phyloP scores from a whole-genome alignment of 768 basidiomycete species.

The Mycena polygramma region DNA sequence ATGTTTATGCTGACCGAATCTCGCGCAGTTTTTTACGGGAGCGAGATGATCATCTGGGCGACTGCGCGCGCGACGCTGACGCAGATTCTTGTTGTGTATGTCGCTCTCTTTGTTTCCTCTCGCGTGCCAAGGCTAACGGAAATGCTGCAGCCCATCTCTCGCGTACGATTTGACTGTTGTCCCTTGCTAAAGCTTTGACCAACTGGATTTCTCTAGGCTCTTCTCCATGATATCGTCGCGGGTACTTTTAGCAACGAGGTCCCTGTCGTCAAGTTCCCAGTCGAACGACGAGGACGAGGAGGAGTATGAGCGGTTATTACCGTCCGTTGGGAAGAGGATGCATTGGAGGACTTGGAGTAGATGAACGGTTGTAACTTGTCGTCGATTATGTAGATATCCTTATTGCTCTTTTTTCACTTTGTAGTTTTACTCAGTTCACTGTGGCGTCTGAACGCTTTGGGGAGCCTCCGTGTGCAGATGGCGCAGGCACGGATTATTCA shows the following conservation, averaged over 20 bases:
- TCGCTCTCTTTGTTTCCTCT: background rate
- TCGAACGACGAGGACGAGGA: conserved; percentile 2
- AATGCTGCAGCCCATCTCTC: conserved; percentile 7
- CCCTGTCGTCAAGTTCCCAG: background rate
- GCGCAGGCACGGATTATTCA: no score
- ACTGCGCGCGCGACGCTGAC: conserved; percentile 1
- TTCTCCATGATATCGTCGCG: conserved; percentile 18
- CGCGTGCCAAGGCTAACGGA: background rate
- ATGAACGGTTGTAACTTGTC: background rate
- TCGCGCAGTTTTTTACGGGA: conserved; percentile 23
- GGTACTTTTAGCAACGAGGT: background rate
- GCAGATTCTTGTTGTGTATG: conserved; percentile 21
- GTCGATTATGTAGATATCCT: no score
- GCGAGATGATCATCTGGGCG: conserved; percentile 23
- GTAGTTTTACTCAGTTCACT: no score
- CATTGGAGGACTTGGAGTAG: background rate
- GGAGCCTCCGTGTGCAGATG: no score
- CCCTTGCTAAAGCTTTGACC: no score
- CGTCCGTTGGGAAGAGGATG: background rate
- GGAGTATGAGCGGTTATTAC: conserved; percentile 9
- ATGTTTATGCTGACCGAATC: background rate
- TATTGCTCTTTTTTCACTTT: no score
- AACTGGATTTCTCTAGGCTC: background rate
- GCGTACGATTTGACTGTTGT: background rate
- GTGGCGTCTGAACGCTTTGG: no score